Evolutionary conservation across 176 grass and related monocot genomes (phyloP), one percentile per base, ranked within the genome.

Genomic region (Coix lacrymajobi): DNA sequence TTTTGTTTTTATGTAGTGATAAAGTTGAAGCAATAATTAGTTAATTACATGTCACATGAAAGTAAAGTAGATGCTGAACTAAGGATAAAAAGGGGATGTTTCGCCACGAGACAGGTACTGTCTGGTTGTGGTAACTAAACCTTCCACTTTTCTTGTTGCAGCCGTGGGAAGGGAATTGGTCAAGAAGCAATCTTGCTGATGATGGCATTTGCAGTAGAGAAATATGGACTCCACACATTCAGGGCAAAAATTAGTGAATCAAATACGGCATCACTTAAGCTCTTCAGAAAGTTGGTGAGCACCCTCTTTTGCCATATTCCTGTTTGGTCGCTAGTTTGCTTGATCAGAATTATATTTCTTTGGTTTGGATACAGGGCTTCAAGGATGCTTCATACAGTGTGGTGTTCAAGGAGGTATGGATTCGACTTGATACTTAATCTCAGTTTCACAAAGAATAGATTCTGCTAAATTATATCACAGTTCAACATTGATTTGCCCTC

Each of bases 191-290:
- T 78, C 44, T 71, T 95, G 45, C 69, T 87, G 83, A 96, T 99
- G 96, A 96, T 99, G 91, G 58, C 89, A 67, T 96, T 96, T 96
- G 81, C 91, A 61, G 58, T 88, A 41, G 87, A 92, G 65, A 91
- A 82, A 78, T 96, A 93, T 16, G 32, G 41, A 61, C 96, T 96
- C 85, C 84, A 90, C 67, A 93, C 85, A 71, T 99, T 96, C 57
- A 83, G 89, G 44, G 91, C 85, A 39, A 99, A 98, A 93, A 96
- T 99, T 83, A 89, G 89, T 43, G 91, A 93, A 75, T 93, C 93
- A 58, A 98, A 99, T 56, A 79, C 16, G 0, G 77, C 92, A 91
- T 99, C 96, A 1, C 83, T 95, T 72, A 89, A 92, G 25, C 89
- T 95, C 39, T 98, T 98, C 44, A 87, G 79, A 32, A 98, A 93